Base-by-base conservation (phyloP, 148 eudicot genomes). In the Diospyros lotus region DNA sequence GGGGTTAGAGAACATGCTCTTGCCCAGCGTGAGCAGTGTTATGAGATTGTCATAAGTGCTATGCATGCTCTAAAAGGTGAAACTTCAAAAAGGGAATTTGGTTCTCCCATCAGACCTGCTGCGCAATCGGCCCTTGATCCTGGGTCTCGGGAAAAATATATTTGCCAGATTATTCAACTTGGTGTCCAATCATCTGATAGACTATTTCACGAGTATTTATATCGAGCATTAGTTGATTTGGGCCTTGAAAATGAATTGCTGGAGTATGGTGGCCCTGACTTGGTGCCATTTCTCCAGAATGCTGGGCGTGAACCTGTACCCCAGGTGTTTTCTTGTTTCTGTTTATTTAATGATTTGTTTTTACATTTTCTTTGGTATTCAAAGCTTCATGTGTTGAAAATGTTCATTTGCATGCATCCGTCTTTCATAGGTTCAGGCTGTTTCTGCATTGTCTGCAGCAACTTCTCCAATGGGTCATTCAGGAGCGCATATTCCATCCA, bases 201-300 rank as follows among this genome's bases (percentile, higher is more conserved):
- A 82, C 75, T 93, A 79, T 91, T 96, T 76, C 98, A 96, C 64
- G 89, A 88, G 75, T 86, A 93, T 72, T 85, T 96, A 41, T 96
- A 96, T 73, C 89, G 89, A 70, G 81, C 89, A 43, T 80, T 96
- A 80, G 90, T 96, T 76, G 97, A 91, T 66, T 74, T 96, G 76
- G 99, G 99, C 61, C 93, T 96, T 73, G 98, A 96, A 77, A 91
- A 93, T 80, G 98, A 96, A 76, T 83, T 96, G 68, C 78, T 96
- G 85, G 99, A 93, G 81, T 93, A 83, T 78, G 99, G 98, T 55
- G 99, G 99, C 66, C 91, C 99, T 73, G 99, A 96, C 81, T 80
- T 96, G 83, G 90, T 96, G 76, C 93, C 92, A 18, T 96, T 93
- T 86, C 78, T 96, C 87, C 97, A 88, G 84, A 87, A 79, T 84